Evolutionary conservation across 2,329 filamentous ascomycete genomes (phyloP).

Genomic region (Chaetomiaceae sp.): DNA sequence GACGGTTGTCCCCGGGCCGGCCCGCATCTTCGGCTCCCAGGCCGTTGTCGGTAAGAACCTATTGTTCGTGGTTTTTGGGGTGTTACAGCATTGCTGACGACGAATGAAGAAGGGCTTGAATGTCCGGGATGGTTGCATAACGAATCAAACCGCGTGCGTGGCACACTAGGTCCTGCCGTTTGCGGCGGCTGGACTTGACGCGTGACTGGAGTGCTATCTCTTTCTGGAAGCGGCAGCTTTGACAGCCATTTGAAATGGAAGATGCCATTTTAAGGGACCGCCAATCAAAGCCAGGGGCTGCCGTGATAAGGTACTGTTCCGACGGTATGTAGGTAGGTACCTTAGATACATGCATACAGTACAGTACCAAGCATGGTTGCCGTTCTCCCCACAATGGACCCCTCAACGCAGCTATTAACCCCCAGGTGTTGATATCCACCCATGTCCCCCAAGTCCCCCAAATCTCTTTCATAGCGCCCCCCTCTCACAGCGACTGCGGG

Average conservation of each 20-base stretch:
- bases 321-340: no score
- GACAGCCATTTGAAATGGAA: no score
- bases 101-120: neutral
- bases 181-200: neutral
- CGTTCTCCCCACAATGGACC: neutral
- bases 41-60: no score
- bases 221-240: neutral
- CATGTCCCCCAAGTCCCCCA: neutral
- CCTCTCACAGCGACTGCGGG: neutral
- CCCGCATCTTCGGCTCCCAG: neutral
- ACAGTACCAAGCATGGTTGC: no score
- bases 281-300: neutral
- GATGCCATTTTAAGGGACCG: no score
- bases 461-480: neutral
- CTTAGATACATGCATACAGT: no score
- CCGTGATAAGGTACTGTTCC: neutral
- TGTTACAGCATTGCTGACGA: no score
- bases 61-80: no score
- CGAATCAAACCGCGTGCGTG: neutral
- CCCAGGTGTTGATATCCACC: neutral
- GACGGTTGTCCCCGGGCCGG: no score
- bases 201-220: no score
- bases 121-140: neutral
- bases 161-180: neutral
- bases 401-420: constrained; percentile 1